These are phyloP conservation scores for Anaeramoeba flamelloides DNA, from an alignment of 78 protist genomes.

Conservation along the genomic window DNA sequence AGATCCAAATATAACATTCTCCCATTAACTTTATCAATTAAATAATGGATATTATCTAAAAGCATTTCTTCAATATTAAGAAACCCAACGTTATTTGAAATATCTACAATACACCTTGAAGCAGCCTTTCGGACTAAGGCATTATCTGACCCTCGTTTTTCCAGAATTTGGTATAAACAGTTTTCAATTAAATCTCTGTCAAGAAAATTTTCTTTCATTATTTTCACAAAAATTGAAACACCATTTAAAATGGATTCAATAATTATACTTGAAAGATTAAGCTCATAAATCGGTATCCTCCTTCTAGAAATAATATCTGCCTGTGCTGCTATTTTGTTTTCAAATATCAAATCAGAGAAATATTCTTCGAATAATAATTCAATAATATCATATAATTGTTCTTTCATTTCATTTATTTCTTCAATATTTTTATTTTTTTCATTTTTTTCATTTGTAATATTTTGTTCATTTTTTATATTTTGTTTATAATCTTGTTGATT, in stretches of 20 bases:
- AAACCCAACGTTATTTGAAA: neutral
- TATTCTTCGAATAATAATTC: too few relatives aligned
- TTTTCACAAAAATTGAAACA: neutral
- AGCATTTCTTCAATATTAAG: neutral
- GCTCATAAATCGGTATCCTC: too few relatives aligned
- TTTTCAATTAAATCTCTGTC: neutral
- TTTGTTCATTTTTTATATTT: too few relatives aligned
- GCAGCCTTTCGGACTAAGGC: neutral
- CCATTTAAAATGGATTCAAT: neutral
- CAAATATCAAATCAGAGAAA: too few relatives aligned
- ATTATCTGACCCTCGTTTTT: neutral
- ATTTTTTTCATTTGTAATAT: too few relatives aligned
- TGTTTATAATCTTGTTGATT: too few relatives aligned
- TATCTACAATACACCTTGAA: neutral
- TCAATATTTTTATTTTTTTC: too few relatives aligned
- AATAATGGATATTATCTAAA: neutral
- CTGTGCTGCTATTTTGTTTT: too few relatives aligned
- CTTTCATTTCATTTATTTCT: too few relatives aligned
- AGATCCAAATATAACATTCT: neutral
- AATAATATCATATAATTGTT: too few relatives aligned
- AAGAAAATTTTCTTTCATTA: neutral
- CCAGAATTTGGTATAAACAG: neutral
- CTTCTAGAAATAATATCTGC: too few relatives aligned
- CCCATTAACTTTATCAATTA: neutral
- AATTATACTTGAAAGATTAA: too few relatives aligned